A percentile compares a stretch with the other conserved stretches of the same genome.
These are phyloP conservation scores for Aureobasidium melanogenum DNA, from an alignment of 2,329 filamentous ascomycete genomes.

Conservation along the genomic window DNA sequence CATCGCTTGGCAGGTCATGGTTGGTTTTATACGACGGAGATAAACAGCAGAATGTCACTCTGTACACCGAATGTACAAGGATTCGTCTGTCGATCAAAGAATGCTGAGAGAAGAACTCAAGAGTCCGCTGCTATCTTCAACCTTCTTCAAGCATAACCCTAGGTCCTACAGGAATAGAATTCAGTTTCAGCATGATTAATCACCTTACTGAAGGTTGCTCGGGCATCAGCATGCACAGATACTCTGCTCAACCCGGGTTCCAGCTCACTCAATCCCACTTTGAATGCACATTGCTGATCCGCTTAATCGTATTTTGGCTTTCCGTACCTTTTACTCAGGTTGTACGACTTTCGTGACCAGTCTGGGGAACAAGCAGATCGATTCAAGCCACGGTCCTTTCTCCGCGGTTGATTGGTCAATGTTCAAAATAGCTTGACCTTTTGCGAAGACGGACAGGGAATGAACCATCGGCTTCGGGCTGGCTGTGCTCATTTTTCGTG, in stretches of 20 bases:
- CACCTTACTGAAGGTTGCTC: conserved; percentile 6
- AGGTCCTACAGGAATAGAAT: neutral
- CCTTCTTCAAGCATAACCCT: neutral
- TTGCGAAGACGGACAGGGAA: neutral
- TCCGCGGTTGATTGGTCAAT: neutral
- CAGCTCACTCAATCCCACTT: neutral
- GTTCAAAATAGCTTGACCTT: neutral
- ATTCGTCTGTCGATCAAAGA: neutral
- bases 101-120: neutral
- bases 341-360: neutral
- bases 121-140: neutral
- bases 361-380: neutral
- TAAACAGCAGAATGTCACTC: neutral
- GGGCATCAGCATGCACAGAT: conserved; percentile 1
- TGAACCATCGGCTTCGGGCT: neutral
- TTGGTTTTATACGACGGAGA: neutral
- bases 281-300: neutral
- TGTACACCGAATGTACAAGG: neutral
- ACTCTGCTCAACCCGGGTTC: neutral
- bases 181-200: neutral
- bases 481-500: neutral
- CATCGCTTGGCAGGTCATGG: neutral
- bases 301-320: conserved; percentile 1
- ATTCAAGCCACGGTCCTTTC: neutral
- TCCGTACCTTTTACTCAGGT: conserved; percentile 5